Evolutionary conservation across 2,329 filamentous ascomycete genomes (phyloP), one percentile per base, ranked within the genome.

Genomic region (Fusarium secorum): DNA sequence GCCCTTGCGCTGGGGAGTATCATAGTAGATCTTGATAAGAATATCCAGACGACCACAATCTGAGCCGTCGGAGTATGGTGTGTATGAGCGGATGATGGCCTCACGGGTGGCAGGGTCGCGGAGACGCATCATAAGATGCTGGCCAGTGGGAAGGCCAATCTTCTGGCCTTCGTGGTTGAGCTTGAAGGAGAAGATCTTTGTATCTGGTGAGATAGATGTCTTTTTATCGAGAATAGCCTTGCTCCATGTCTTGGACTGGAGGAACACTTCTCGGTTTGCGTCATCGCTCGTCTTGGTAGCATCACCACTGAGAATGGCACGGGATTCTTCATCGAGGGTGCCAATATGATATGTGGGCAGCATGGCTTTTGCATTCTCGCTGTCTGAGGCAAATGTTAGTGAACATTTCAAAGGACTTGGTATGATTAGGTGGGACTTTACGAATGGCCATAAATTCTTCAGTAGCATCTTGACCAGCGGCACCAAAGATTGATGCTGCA

Each of bases 391-490:
- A 36, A 35, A 39, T 60, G 64, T 81, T 72, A 82, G 77, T 42
- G 54, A 60, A 41, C 4, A 14, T 15, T 28, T 20, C 7, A 13
- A n/a, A 6, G 15, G 8, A 20, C 28, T 20, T n/a, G n/a, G 11
- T 14, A 5, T 22, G 4, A 26, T 10, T 39, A 33, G 14, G 20
- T 11, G 10, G 13, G 11, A 86, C 92, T 86, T 86, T 85, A 95
- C 93, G 94, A 75, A 98, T 98, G 18, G 93, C 91, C 82, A 97
- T 88, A 78, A 97, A 98, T 73, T 98, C 95, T 75, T 97, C 95
- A 0, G 92, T 92, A 14, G 88, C 88, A 79, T 98, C 94, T 75
- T 93, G 85, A 0, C 90, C 94, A n/a, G 94, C 94, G 6, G 91
- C 93, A 32, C 90, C 91, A 57, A 91, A 86, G 77, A 98, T 97